Conservation (phyloP, 2,329 filamentous ascomycete species). For the Hypoxylon sp. region DNA sequence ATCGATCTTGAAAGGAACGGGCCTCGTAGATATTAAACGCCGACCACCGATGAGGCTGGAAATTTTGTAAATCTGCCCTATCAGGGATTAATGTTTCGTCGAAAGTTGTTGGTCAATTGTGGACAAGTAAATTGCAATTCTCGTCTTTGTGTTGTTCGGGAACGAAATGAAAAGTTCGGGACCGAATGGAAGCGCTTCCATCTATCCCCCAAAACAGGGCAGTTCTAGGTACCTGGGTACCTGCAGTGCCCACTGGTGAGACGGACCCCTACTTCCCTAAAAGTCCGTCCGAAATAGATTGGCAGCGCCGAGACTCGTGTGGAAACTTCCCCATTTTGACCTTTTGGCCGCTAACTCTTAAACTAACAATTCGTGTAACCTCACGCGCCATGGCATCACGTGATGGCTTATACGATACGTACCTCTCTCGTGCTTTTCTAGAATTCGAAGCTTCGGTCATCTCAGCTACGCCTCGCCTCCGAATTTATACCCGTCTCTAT, state of each 20-base stretch:
- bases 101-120: conserved; percentile 11
- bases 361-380: no score
- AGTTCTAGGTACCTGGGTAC: conserved; percentile 1
- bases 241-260: background rate
- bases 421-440: background rate
- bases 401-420: conserved; percentile 12
- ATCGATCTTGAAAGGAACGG: conserved; percentile 14
- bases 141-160: conserved; percentile 33
- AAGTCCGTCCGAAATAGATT: conserved; percentile 20
- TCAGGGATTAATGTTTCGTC: conserved; percentile 5
- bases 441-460: conserved; percentile 32
- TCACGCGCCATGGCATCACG: conserved; percentile 19
- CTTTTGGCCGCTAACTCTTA: background rate
- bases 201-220: conserved; percentile 4
- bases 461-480: conserved; percentile 30
- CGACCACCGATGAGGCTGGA: conserved; percentile 35
- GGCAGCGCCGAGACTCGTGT: background rate
- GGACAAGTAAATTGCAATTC: conserved; percentile 19
- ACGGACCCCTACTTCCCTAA: conserved; percentile 5
- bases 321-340: no score
- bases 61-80: conserved; percentile 6
- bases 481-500: conserved; percentile 23
- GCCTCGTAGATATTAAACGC: conserved; percentile 21
- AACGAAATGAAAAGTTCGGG: conserved; percentile 10
- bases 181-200: background rate